Conservation (phyloP, 352 stramenopile genomes). For the Phytophthora tubulina region DNA sequence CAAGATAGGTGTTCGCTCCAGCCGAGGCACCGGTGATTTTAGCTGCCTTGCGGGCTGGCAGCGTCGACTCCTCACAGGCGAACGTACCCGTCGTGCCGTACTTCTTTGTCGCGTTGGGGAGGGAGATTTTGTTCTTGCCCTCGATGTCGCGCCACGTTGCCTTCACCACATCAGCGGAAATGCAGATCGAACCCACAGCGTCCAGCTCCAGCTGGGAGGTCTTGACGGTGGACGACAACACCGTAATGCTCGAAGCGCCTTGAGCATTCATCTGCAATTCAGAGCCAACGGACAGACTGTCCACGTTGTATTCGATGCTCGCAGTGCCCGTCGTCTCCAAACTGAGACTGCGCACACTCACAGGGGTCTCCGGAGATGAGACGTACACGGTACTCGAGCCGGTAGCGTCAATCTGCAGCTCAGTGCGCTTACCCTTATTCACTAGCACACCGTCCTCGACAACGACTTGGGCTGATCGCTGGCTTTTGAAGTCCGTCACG, state of each 20-base stretch:
- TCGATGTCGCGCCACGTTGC: constrained; percentile 7
- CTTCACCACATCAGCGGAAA: constrained; percentile 15
- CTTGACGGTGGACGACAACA: constrained; percentile 25
- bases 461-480: constrained; percentile 31
- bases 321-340: constrained; percentile 23
- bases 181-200: constrained; percentile 21
- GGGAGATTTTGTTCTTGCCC: constrained; percentile 31
- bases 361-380: constrained; percentile 14
- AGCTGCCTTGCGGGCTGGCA: constrained; percentile 24
- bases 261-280: constrained; percentile 27
- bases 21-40: constrained; percentile 5
- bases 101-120: constrained; percentile 34
- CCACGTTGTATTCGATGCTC: constrained; percentile 31
- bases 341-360: constrained; percentile 28
- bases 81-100: constrained; percentile 29
- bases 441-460: constrained; percentile 35
- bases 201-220: constrained; percentile 28
- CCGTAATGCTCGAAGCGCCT: constrained; percentile 17
- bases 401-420: constrained; percentile 29
- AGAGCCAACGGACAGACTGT: constrained; percentile 11
- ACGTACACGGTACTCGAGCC: constrained; percentile 34
- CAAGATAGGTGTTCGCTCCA: not conserved
- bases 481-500: constrained; percentile 33
- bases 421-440: constrained; percentile 2
- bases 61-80: constrained; percentile 20